Percentiles rank a stretch among this genome's conserved stretches.
These are phyloP conservation scores for Tricharina praecox DNA, from an alignment of 495 filamentous ascomycete species.

Conservation along the genomic window DNA sequence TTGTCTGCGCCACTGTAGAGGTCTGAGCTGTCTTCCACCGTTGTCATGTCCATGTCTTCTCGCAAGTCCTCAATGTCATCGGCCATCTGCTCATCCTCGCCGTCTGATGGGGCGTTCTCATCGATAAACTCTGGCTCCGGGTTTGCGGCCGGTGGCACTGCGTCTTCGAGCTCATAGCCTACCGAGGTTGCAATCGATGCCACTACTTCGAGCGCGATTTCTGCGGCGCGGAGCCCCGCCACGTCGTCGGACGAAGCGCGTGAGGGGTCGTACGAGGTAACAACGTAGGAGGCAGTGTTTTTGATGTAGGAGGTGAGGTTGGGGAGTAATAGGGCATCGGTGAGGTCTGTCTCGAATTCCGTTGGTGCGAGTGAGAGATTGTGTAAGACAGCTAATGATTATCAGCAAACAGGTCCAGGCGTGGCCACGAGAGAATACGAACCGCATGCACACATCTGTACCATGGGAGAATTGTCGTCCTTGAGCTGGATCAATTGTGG, in stretches of 20 bases:
- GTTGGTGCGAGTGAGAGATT: constrained; percentile 23
- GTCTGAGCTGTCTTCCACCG: constrained; percentile 31
- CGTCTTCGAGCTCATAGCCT: constrained; percentile 26
- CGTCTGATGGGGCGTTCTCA: constrained; percentile 26
- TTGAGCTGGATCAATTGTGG: constrained; percentile 14
- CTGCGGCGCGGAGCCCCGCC: constrained; percentile 26
- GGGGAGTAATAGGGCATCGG: constrained; percentile 19
- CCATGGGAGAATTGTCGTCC: constrained; percentile 6
- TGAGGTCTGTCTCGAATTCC: constrained; percentile 12
- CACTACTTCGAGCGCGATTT: constrained; percentile 38
- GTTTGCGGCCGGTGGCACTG: constrained; percentile 19
- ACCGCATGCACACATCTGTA: constrained; percentile 1
- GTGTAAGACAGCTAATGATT: constrained; percentile 10
- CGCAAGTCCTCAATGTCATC: constrained; percentile 26
- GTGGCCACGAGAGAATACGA: not conserved
- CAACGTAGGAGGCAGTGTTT: constrained; percentile 1
- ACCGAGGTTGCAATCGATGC: constrained; percentile 43
- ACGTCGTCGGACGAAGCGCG: constrained; percentile 6
- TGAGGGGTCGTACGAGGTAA: constrained; percentile 6
- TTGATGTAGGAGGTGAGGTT: constrained; percentile 15
- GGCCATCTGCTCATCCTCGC: constrained; percentile 21
- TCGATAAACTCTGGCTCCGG: constrained; percentile 18
- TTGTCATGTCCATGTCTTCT: constrained; percentile 41
- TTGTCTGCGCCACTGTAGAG: constrained; percentile 30
- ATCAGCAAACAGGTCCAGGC: not conserved